Evolutionary conservation across 352 stramenopile genomes (phyloP), one percentile per base, ranked within the genome.

Genomic region (Globisporangium emineosum): DNA sequence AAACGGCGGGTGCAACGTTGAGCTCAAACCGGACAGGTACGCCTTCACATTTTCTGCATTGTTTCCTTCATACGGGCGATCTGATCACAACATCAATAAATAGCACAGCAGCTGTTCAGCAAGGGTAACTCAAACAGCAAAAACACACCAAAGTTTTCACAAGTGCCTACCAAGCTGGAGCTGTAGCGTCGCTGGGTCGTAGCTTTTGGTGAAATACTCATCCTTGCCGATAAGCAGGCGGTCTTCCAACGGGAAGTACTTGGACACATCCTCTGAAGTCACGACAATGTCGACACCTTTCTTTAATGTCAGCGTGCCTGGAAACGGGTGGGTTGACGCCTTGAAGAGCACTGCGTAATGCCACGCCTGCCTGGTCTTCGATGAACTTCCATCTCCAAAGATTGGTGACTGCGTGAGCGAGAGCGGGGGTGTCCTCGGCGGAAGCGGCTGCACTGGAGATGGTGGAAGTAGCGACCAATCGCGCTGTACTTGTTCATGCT

Each of bases 261-360:
- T 80, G 12, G 71, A 60, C 21, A 88, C 69, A 62, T 90, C 76
- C 30, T 80, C 72, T 19, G 78, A 86, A 15, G 57, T 65, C 2
- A 79, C 50, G 7, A 67, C 80, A 21, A 77, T 49, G 2, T 71
- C 62, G 7, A 65, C 68, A 23, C 74, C 73, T 19, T 77, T 76
- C 30, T 69, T 79, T 21, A 93, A 61, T 13, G 59, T 62, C 13
- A 95, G 49, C 0, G 62, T 71, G 33, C 81, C 81, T 25, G 84
- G 81, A 21, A 93, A 78, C 15, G 64, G 56, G 3, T 79, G 67
- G 2, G 80, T 86, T 2, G 83, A 68, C 0, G 79, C 71, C 56
- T 82, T 85, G 55, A 89, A 88, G 0, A 95, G 64, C 47, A 92
- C 83, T 0, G 83, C 86, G 37, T 95, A 95, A 67, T 88, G 75